Percentiles rank a stretch among this genome's conserved stretches.
These are phyloP conservation scores for Diaporthe caulivora DNA, from an alignment of 2,329 filamentous ascomycete genomes.

Conservation along the genomic window DNA sequence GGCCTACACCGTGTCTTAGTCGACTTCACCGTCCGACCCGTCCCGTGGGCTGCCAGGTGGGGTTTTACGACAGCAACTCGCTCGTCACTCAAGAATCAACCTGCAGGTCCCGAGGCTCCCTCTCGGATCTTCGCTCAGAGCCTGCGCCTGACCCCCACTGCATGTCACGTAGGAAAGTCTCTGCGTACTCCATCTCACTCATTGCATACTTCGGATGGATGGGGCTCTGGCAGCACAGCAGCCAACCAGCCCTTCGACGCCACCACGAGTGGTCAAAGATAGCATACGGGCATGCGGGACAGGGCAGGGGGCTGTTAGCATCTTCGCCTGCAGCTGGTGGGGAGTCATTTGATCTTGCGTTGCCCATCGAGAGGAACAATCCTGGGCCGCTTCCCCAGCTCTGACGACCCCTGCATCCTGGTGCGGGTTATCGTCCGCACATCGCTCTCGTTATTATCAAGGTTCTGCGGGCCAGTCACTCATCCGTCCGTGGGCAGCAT, in stretches of 20 bases:
- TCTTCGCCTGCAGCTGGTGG: conserved; percentile 31
- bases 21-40: conserved; percentile 28
- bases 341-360: conserved; percentile 38
- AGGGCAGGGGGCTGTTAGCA: conserved; percentile 26
- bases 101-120: conserved; percentile 26
- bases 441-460: conserved; percentile 29
- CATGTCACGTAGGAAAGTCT: conserved; percentile 24
- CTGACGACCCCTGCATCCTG: conserved; percentile 34
- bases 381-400: conserved; percentile 37
- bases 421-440: conserved; percentile 25
- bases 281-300: conserved; percentile 37
- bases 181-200: conserved; percentile 17
- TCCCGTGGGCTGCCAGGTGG: conserved; percentile 15
- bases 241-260: conserved; percentile 29
- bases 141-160: conserved; percentile 17
- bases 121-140: conserved; percentile 27
- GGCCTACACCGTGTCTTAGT: conserved; percentile 29
- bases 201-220: conserved; percentile 6
- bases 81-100: conserved; percentile 19
- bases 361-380: conserved; percentile 17
- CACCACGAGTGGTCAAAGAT: conserved; percentile 37
- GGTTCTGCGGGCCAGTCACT: conserved; percentile 32
- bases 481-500: conserved; percentile 5
- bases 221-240: conserved; percentile 16
- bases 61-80: conserved; percentile 25